Evolutionary conservation across 306 rosid species (phyloP), one percentile per base, ranked within the genome.

Genomic region (Casuarina cunninghamiana): DNA sequence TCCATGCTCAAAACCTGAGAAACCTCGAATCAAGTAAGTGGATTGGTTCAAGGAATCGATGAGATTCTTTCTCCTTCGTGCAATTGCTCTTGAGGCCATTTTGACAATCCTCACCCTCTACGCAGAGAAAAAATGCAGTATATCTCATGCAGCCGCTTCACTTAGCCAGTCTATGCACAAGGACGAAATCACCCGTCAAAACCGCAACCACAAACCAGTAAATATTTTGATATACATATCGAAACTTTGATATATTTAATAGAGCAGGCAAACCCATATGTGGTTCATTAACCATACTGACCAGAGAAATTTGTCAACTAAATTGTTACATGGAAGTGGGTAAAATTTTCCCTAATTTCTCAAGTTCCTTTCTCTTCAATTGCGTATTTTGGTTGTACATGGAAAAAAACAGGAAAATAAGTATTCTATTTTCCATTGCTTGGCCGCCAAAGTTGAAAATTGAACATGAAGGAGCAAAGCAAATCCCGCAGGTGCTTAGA

Each of bases 41-140:
- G 79, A 83, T 46, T 57, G 35, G 76, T 77, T 82, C 3, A 81
- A 45, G 77, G 82, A 85, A 12, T 80, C 79, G 42, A 80, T 76
- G 57, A 87, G 37, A 60, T 78, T 74, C 10, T 77, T 87, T 53
- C 73, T 91, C 77, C 90, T 83, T 69, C 88, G 83, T 58, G 86
- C 66, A 77, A 94, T 84, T 42, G 93, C 90, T 84, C 84, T 83
- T 1, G 87, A 83, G 19, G 96, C 93, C 97, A 91, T 94, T 79
- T 8, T 65, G 37, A 19, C 57, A 75, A 51, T 78, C 37, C 50
- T 41, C 16, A 35, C 1, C 21, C 76, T 72, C 48, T 80, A 51
- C 15, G 58, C 61, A 26, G 72, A 54, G 68, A 45, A 16, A 19
- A 69, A 61, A 41, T 71, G 69, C 46, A 69, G 67, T 50, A 75